Evolutionary conservation across 352 stramenopile species (phyloP).

Genomic region (Globisporangium lucens): DNA sequence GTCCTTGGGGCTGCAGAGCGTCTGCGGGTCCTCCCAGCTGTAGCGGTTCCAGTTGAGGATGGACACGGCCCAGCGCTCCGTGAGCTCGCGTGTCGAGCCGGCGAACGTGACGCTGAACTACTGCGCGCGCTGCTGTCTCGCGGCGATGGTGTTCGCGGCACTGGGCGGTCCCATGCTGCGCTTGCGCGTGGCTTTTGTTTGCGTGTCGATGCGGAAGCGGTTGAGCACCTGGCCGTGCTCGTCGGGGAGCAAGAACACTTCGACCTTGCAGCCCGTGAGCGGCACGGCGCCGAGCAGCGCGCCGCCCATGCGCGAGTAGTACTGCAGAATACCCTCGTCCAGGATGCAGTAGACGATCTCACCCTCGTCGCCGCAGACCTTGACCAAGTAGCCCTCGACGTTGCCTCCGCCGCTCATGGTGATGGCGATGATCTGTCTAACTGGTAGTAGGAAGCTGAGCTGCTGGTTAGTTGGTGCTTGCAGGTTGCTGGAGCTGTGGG

Average conservation of each 20-base stretch:
- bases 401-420: conserved; percentile 61
- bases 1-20: conserved; percentile 75
- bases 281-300: conserved; percentile 55
- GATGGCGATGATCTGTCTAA: not conserved
- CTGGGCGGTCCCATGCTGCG: conserved; percentile 21
- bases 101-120: conserved; percentile 39
- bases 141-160: conserved; percentile 19
- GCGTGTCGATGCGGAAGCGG: conserved; percentile 68
- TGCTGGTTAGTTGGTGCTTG: not conserved
- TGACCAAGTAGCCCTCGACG: conserved; percentile 80
- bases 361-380: conserved; percentile 53
- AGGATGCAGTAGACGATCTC: conserved; percentile 83
- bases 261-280: conserved; percentile 72
- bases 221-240: conserved; percentile 38
- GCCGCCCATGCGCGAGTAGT: conserved; percentile 74
- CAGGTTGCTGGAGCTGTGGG: not conserved
- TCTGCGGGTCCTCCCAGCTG: conserved; percentile 78
- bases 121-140: conserved; percentile 19
- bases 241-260: conserved; percentile 65
- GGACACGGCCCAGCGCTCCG: conserved; percentile 67
- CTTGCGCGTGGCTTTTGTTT: conserved; percentile 23
- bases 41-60: conserved; percentile 86
- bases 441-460: not conserved
- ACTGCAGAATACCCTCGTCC: conserved; percentile 76
- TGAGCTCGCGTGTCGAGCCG: conserved; percentile 50